Conservation (phyloP, 1,139 yeast species). For the Saccharomyces hybrid region DNA sequence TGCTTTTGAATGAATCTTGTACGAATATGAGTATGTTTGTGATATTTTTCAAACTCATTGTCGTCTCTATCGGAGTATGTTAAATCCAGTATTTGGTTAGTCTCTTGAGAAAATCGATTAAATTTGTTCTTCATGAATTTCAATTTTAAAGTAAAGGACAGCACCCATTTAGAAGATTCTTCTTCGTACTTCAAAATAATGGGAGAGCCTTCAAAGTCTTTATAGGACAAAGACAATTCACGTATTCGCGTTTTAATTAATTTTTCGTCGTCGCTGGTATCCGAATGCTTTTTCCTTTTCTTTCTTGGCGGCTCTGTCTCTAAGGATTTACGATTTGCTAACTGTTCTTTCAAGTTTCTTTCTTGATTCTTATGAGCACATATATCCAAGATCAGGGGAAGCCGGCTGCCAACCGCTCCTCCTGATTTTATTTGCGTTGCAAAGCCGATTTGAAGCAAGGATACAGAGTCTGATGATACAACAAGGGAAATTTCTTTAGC, state of each 20-base stretch:
- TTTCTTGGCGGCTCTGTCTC: neutral
- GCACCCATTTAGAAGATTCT: neutral
- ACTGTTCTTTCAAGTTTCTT: neutral
- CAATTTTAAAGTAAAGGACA: neutral
- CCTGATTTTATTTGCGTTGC: neutral
- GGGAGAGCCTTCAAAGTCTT: neutral
- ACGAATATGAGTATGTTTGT: neutral
- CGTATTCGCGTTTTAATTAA: neutral
- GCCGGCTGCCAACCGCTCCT: neutral
- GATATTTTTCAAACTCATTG: neutral
- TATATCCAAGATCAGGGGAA: neutral
- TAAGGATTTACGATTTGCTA: neutral
- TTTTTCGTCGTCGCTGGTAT: neutral
- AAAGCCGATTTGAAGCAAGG: neutral
- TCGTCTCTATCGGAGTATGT: neutral
- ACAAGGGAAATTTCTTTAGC: neutral
- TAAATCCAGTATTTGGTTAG: conserved; percentile 2
- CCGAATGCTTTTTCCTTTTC: neutral
- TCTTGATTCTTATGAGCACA: neutral
- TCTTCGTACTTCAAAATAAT: neutral
- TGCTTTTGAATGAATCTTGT: conserved; percentile 21
- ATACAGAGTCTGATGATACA: neutral
- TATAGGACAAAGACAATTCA: neutral
- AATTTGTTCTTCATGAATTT: neutral
- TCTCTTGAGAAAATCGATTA: neutral